These are phyloP conservation scores for Lasiodiplodia sp. DNA, from an alignment of 2,329 filamentous ascomycete genomes.

Conservation along the genomic window DNA sequence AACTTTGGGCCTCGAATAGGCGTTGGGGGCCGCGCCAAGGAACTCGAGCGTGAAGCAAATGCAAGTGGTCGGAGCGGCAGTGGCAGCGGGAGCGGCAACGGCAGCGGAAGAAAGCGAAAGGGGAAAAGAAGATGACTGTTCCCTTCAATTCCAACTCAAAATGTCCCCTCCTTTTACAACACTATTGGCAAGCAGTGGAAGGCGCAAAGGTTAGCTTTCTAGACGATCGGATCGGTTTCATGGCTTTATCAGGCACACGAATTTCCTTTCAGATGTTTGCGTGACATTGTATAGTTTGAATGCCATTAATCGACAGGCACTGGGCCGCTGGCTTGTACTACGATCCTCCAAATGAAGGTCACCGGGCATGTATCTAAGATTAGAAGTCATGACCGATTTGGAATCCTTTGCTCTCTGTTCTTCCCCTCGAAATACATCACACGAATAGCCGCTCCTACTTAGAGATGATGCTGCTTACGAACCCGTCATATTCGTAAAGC, in stretches of 20 bases:
- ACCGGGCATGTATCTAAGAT: too few relatives aligned
- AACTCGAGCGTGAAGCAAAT: conserved; percentile 22
- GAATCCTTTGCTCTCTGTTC: too few relatives aligned
- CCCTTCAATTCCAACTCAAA: not conserved
- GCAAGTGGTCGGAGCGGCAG: conserved; percentile 14
- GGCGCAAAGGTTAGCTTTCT: not conserved
- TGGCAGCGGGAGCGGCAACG: conserved; percentile 15
- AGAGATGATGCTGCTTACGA: too few relatives aligned
- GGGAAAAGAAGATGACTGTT: conserved; percentile 9
- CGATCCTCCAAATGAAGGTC: too few relatives aligned
- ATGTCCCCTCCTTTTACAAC: not conserved
- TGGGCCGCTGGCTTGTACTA: too few relatives aligned
- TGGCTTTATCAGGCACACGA: not conserved
- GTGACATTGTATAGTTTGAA: not conserved
- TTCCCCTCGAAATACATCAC: too few relatives aligned
- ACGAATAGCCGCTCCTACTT: too few relatives aligned
- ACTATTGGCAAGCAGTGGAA: not conserved
- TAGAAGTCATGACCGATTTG: too few relatives aligned
- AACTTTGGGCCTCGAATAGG: not conserved
- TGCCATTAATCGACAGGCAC: not conserved
- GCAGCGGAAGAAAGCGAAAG: conserved; percentile 12
- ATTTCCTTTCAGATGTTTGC: not conserved
- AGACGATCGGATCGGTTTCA: conserved; percentile 7
- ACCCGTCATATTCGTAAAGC: too few relatives aligned
- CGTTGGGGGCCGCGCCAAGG: conserved; percentile 11